A percentile compares a stretch with the other conserved stretches of the same genome.
phyloP scores from a whole-genome alignment of 2,329 filamentous ascomycete species.

The Hypoxylon sp. region DNA sequence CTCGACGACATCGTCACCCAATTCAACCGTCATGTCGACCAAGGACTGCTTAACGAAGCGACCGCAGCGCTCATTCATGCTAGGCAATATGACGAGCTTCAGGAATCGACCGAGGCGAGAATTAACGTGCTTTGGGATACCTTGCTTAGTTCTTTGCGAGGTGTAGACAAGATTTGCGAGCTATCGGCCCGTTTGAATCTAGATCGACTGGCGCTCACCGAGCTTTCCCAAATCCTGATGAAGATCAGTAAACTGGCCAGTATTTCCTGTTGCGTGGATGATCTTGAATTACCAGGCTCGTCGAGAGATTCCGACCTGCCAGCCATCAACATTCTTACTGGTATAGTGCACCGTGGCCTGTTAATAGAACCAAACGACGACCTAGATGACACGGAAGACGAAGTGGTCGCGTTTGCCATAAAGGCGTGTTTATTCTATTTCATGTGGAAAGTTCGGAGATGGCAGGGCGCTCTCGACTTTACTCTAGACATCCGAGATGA shows the following conservation, averaged over 20 bases:
- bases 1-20: conserved; percentile 94
- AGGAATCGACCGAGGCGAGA: conserved; percentile 85
- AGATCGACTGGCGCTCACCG: conserved; percentile 71
- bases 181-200: conserved; percentile 79
- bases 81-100: conserved; percentile 86
- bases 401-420: conserved; percentile 80
- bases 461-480: conserved; percentile 67
- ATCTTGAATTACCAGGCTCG: conserved; percentile 73
- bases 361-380: conserved; percentile 76
- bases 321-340: conserved; percentile 76
- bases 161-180: conserved; percentile 76
- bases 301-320: conserved; percentile 61
- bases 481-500: conserved; percentile 67
- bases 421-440: conserved; percentile 88
- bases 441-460: conserved; percentile 85
- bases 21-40: conserved; percentile 91
- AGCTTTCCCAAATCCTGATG: conserved; percentile 78
- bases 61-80: conserved; percentile 86
- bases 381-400: conserved; percentile 81
- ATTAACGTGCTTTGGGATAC: conserved; percentile 89
- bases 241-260: conserved; percentile 85
- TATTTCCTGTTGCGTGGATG: conserved; percentile 80
- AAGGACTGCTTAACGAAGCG: conserved; percentile 85
- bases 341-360: conserved; percentile 79
- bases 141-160: conserved; percentile 76